Conservation (phyloP, 805 yeast species). For the Ogataea henricii region DNA sequence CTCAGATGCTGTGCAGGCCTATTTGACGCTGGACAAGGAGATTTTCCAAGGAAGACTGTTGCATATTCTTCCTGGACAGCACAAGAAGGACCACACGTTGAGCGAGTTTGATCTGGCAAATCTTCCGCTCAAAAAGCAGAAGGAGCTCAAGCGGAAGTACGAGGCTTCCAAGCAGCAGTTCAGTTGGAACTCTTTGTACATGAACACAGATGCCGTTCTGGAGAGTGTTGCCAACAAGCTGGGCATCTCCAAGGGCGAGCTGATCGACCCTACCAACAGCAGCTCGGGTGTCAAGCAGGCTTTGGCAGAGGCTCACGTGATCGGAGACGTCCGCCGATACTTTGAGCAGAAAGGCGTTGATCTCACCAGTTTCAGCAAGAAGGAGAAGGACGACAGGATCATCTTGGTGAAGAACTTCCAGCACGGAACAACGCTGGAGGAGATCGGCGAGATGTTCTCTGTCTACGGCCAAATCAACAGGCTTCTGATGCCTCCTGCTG, state of each 20-base stretch:
- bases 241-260: slow-evolving; percentile 80
- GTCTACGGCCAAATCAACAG: slow-evolving; percentile 80
- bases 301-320: slow-evolving; percentile 93
- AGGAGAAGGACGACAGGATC: slow-evolving; percentile 76
- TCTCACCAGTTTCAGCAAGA: slow-evolving; percentile 64
- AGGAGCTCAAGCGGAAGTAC: slow-evolving; percentile 77
- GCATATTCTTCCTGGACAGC: slow-evolving; percentile 85
- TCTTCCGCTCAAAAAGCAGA: slow-evolving; percentile 89
- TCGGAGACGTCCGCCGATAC: slow-evolving; percentile 85
- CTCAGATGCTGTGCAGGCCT: slow-evolving; percentile 78
- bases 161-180: slow-evolving; percentile 86
- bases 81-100: slow-evolving; percentile 75
- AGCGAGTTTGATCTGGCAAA: slow-evolving; percentile 92
- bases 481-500: slow-evolving; percentile 92
- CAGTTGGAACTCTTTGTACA: slow-evolving; percentile 91
- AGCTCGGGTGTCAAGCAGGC: slow-evolving; percentile 95
- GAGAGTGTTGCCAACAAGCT: slow-evolving; percentile 83
- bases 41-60: slow-evolving; percentile 92
- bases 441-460: slow-evolving; percentile 77
- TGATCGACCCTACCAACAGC: slow-evolving; percentile 85
- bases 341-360: slow-evolving; percentile 88
- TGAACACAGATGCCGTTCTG: slow-evolving; percentile 90
- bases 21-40: slow-evolving; percentile 72
- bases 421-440: slow-evolving; percentile 78
- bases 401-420: slow-evolving; percentile 90